A percentile compares a stretch with the other conserved stretches of the same genome.
phyloP scores from a whole-genome alignment of 768 basidiomycete species.

The Boletales sp. region DNA sequence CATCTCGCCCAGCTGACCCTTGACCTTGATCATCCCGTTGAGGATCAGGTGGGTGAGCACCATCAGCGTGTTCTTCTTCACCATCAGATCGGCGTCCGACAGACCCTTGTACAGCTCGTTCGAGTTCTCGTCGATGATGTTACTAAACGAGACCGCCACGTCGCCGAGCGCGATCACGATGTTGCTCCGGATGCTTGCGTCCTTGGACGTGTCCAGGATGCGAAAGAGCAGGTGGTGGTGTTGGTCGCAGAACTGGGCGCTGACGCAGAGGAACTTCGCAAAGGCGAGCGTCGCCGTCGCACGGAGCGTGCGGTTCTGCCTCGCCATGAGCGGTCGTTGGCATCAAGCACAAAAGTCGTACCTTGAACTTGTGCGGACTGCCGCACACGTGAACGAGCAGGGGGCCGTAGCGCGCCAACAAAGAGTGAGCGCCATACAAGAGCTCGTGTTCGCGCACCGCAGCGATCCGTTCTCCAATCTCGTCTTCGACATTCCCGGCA shows the following conservation, averaged over 20 bases:
- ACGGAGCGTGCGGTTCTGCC: constrained; percentile 79
- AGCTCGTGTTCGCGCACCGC: constrained; percentile 83
- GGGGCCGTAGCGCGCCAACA: constrained; percentile 84
- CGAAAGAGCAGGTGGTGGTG: constrained; percentile 89
- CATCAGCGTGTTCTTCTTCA: constrained; percentile 99
- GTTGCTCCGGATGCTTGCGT: constrained; percentile 89
- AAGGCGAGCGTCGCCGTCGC: constrained; percentile 85
- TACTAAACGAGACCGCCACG: constrained; percentile 97
- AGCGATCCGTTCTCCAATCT: constrained; percentile 91
- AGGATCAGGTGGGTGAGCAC: constrained; percentile 94
- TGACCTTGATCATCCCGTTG: constrained; percentile 99
- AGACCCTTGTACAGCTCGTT: constrained; percentile 93
- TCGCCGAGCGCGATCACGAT: constrained; percentile 98
- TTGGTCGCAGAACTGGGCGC: constrained; percentile 88
- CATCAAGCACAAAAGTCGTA: constrained; percentile 22
- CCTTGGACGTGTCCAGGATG: constrained; percentile 87
- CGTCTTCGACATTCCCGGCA: constrained; percentile 96
- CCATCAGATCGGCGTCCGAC: constrained; percentile 78
- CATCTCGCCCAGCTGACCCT: constrained; percentile 99
- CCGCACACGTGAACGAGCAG: constrained; percentile 89
- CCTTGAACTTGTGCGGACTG: constrained; percentile 89
- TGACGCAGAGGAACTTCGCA: constrained; percentile 96
- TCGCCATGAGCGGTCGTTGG: constrained; percentile 3
- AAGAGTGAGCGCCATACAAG: constrained; percentile 75
- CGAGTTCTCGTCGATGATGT: constrained; percentile 94